phyloP scores from a whole-genome alignment of 1,284 basidiomycete species.

The Baeospora myosura region DNA sequence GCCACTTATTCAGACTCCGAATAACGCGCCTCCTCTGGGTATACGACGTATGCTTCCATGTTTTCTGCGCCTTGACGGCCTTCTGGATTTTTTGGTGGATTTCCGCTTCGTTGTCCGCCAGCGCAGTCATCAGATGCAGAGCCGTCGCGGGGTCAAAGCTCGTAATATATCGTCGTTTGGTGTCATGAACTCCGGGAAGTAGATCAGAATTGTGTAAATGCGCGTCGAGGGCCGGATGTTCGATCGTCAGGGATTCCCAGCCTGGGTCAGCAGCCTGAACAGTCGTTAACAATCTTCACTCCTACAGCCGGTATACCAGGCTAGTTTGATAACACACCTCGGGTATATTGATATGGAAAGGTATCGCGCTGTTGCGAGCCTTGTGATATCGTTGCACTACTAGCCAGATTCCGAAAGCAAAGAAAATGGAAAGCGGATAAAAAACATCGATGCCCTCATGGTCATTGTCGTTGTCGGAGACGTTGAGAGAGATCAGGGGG shows the following conservation, averaged over 20 bases:
- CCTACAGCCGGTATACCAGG: too few relatives aligned
- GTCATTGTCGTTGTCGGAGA: constrained; percentile 39
- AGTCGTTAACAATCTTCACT: too few relatives aligned
- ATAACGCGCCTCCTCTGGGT: constrained; percentile 74
- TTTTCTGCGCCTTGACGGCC: constrained; percentile 63
- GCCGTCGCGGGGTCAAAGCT: constrained; percentile 89
- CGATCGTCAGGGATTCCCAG: constrained; percentile 50
- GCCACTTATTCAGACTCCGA: constrained; percentile 83
- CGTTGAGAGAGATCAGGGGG: constrained; percentile 39
- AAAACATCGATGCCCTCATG: constrained; percentile 42
- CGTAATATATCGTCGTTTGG: constrained; percentile 69
- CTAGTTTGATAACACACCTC: constrained; percentile 35
- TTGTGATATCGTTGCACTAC: constrained; percentile 68
- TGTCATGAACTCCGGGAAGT: constrained; percentile 35
- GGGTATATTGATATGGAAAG: constrained; percentile 53
- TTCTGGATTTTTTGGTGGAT: constrained; percentile 64
- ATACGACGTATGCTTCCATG: constrained; percentile 72
- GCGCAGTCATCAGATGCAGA: constrained; percentile 62
- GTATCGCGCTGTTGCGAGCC: constrained; percentile 62
- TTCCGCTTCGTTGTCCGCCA: constrained; percentile 61
- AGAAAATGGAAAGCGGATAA: constrained; percentile 55
- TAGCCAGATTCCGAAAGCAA: constrained; percentile 69
- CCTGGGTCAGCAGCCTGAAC: constrained; percentile 45
- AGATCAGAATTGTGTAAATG: constrained; percentile 15
- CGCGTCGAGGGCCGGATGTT: constrained; percentile 38